These are phyloP conservation scores for Urtica urens DNA, from an alignment of 306 rosid species.

Conservation along the genomic window DNA sequence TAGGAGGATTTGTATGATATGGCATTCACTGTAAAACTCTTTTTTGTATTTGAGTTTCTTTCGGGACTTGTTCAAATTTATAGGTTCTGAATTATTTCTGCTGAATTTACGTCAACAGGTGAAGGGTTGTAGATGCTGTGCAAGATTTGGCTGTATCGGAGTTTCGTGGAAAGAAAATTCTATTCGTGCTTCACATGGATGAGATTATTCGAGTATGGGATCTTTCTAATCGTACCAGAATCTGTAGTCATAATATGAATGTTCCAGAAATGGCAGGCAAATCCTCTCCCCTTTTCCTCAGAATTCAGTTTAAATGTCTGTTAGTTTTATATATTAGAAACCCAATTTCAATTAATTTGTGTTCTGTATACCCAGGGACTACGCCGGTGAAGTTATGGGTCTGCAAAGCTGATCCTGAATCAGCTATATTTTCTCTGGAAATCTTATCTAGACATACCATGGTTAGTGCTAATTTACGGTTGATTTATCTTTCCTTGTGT, in stretches of 20 bases:
- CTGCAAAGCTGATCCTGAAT: constrained; percentile 39
- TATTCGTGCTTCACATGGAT: constrained; percentile 79
- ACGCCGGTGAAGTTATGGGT: constrained; percentile 53
- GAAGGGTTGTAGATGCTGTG: constrained; percentile 52
- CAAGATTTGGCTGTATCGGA: constrained; percentile 60
- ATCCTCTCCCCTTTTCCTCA: no score
- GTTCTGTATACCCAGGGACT: constrained; percentile 40
- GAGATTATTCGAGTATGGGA: constrained; percentile 82
- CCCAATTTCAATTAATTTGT: not conserved
- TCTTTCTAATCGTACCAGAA: constrained; percentile 41
- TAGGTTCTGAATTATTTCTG: no score
- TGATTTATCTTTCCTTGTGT: not conserved
- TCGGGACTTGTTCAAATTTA: no score
- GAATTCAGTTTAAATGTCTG: no score
- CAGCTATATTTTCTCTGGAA: constrained; percentile 49
- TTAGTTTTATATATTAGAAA: no score
- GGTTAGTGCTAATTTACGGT: constrained; percentile 53
- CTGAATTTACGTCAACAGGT: no score
- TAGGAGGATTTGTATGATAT: constrained; percentile 56
- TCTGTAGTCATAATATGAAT: constrained; percentile 48
- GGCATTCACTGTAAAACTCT: constrained; percentile 70
- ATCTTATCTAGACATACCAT: constrained; percentile 33
- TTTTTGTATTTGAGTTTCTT: no score
- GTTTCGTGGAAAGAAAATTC: constrained; percentile 43
- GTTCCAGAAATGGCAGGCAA: constrained; percentile 44